A percentile compares a stretch with the other conserved stretches of the same genome.
phyloP scores from a whole-genome alignment of 2,329 filamentous ascomycete species.

The Beauveria australis region DNA sequence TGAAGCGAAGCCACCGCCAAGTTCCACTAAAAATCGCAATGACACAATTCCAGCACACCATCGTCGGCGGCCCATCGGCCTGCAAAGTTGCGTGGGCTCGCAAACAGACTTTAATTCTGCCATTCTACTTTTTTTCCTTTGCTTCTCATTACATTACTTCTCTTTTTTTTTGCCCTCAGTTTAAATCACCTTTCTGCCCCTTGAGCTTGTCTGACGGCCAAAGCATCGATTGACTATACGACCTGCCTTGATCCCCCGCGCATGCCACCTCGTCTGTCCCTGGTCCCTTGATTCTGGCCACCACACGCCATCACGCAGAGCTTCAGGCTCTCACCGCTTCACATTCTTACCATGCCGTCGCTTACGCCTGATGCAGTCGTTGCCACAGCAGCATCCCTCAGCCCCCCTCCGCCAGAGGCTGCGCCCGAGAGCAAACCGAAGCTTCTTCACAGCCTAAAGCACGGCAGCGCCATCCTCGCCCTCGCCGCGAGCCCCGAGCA shows the following conservation, averaged over 20 bases:
- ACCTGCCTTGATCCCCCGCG: background rate
- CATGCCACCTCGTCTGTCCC: background rate
- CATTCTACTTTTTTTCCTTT: background rate
- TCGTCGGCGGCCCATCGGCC: conserved; percentile 1
- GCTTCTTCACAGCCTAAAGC: conserved; percentile 65
- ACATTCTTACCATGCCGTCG: background rate
- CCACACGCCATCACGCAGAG: background rate
- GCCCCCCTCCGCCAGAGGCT: background rate
- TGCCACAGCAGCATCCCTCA: background rate
- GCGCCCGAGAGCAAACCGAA: conserved; percentile 37
- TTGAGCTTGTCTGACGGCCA: no score
- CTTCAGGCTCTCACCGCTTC: background rate
- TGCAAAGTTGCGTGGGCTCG: background rate
- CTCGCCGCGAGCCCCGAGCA: conserved; percentile 72
- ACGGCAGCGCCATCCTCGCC: conserved; percentile 72
- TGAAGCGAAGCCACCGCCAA: background rate
- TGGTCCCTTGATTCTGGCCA: background rate
- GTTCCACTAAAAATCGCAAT: conserved; percentile 11
- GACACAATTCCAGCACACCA: conserved; percentile 12
- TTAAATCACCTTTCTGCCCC: background rate
- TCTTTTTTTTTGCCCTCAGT: no score
- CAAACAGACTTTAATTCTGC: background rate
- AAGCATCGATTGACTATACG: no score
- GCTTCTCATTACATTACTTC: background rate
- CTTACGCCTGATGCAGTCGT: conserved; percentile 1